Evolutionary conservation across 805 yeast genomes (phyloP), one percentile per base, ranked within the genome.

Genomic region (Metschnikowia sp.): DNA sequence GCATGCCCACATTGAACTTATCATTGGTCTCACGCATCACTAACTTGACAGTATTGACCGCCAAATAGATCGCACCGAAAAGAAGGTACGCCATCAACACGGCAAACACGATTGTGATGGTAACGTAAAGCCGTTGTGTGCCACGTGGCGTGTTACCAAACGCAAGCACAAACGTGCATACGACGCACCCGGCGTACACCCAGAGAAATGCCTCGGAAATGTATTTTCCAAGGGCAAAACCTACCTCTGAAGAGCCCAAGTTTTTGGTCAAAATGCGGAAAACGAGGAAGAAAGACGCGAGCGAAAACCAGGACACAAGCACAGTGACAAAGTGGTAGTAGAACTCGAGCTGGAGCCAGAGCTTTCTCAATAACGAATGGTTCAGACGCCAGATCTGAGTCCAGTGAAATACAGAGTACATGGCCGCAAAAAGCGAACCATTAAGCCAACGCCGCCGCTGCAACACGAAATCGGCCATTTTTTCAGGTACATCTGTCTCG

Each of bases 361-460:
- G 58, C 66, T 92, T 91, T 59, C 99, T 78, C n/a, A 80, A 55
- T 9, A 77, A 60, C 2, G 96, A 86, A 66, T 94, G 99, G 57
- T 84, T 86, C 0, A 97, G 88, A 51, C 78, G 72, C 96, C 97
- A 92, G 47, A 94, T 86, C 57, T 87, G 86, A 47, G 82, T 77
- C 77, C 91, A 88, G 63, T 91, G 96, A 47, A 87, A 61, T 54
- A 88, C 88, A 2, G 97, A 83, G 64, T 86, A 94, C 45, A 91
- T 74, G 3, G 98, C 98, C 0, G 99, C 98, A 71, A 94, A 94
- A 62, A 94, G 79, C 2, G 99, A 96, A 64, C 99, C 99, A 66
- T 92, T 92, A 51, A 92, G 78, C 99, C 99, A 92, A 75, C 99
- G 83, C 73, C 99, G 85, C 72, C 99, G 84, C 72, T 92, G 99